A percentile compares a stretch with the other conserved stretches of the same genome.
Evolutionary conservation across 2,329 filamentous ascomycete genomes (phyloP).

Genomic region (Fusarium nygamai): DNA sequence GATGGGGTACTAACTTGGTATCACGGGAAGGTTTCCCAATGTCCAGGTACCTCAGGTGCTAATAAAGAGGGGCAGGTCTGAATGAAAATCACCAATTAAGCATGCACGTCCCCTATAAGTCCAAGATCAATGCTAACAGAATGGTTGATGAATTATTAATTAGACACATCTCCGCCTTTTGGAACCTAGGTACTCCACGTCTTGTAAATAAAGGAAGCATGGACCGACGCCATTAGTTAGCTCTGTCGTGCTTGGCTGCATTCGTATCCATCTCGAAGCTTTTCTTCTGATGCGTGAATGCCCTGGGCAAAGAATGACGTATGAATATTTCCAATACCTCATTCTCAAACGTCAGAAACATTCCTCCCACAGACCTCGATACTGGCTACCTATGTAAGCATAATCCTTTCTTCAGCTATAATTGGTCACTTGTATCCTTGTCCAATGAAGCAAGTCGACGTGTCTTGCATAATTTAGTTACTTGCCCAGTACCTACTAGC

Average conservation of each 20-base stretch:
- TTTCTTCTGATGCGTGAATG: not conserved
- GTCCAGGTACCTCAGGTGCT: not conserved
- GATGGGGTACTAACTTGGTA: not conserved
- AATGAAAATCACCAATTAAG: conserved; percentile 16
- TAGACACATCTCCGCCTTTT: not conserved
- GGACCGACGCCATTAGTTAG: not conserved
- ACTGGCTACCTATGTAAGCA: conserved; percentile 1
- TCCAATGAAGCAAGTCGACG: conserved; percentile 35
- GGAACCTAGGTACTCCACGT: not conserved
- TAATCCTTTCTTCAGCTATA: not conserved
- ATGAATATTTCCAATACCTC: not conserved
- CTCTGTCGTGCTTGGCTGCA: not conserved
- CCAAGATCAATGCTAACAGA: conserved; percentile 12
- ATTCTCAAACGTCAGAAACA: not conserved
- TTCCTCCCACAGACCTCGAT: not conserved
- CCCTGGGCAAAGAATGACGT: not conserved
- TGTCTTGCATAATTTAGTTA: conserved; percentile 42
- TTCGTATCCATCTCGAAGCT: not conserved
- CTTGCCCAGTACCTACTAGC: not conserved
- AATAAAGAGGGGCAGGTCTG: not conserved
- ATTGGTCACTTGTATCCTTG: conserved; percentile 2
- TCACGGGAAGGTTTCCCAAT: not conserved
- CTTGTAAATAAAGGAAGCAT: not conserved
- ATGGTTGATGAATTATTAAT: not conserved
- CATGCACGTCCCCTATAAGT: conserved; percentile 2